Base-by-base conservation (phyloP, 805 yeast genomes). In the Candida railenensis region DNA sequence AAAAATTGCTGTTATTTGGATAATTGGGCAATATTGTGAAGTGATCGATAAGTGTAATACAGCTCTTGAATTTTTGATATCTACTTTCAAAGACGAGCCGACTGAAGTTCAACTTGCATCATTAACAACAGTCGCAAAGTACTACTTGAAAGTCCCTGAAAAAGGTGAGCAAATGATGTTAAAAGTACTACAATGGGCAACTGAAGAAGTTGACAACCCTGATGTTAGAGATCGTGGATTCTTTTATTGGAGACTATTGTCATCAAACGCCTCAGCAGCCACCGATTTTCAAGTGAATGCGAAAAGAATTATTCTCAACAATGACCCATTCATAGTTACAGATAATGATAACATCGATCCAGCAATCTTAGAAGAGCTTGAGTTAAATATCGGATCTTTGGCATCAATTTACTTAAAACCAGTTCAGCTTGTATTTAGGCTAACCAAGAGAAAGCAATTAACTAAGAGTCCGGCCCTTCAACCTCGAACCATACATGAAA, bases 321-420 rank as follows among this genome's bases (percentile, higher is more conserved):
- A 71, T 2, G 55, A 81, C 18, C 96, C 96, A 0, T 65, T 75
- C 1, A 85, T 91, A 4, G 74, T 82, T 16, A 70, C 81, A 0
- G 85, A 86, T 18, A 81, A 81, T 47, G 90, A 87, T 38, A 80
- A 80, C 45, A 69, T 90, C 46, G 92, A 89, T 50, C 83, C 85
- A 0, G 64, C 67, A 1, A 76, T 86, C 12, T 63, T 91, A 32
- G 96, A 90, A 54, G 97, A 91, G 58, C 68, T 91, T 45, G 95
- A 88, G 55, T 69, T 90, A 51, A 83, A 82, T 53, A 82, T 91
- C 30, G 97, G 97, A 1, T 73, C 90, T 0, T 67, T 92, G 44
- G 91, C 95, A 0, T 84, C 96, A 0, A 81, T 91, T 12, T 92
- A 90, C 58, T 68, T 91, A 55, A 87, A 89, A 54, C 96, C 96